Evolutionary conservation across 345 rosid genomes (phyloP).

Genomic region (Jatropha curcas): DNA sequence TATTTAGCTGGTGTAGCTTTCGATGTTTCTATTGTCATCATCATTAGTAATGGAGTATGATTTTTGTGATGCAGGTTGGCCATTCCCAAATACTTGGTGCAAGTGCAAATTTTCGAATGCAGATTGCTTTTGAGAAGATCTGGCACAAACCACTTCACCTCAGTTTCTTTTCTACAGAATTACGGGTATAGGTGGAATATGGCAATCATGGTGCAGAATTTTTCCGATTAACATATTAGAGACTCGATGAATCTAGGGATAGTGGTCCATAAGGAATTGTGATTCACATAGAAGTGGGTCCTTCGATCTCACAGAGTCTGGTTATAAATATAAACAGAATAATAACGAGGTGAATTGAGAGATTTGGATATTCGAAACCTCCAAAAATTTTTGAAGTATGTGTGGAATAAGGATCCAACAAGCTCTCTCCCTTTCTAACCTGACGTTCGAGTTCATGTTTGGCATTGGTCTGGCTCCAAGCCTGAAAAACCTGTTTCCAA

Average conservation of each 20-base stretch:
- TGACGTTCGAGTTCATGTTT: background rate
- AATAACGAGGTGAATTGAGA: background rate
- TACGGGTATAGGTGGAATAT: slow-evolving; percentile 1
- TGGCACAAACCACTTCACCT: too few species aligned
- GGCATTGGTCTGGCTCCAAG: background rate
- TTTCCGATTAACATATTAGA: background rate
- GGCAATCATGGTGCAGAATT: slow-evolving; percentile 8
- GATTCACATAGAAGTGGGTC: slow-evolving; percentile 10
- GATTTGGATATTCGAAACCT: background rate
- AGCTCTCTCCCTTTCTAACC: slow-evolving; percentile 7
- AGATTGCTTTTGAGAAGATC: too few species aligned
- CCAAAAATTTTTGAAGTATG: slow-evolving; percentile 13
- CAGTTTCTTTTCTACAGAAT: slow-evolving; percentile 20
- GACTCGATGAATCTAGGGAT: background rate
- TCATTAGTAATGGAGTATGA: background rate
- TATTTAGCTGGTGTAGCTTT: background rate
- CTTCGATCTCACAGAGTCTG: too few species aligned
- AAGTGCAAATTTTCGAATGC: background rate
- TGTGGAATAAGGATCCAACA: slow-evolving; percentile 14
- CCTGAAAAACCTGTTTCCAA: slow-evolving; percentile 18
- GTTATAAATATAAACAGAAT: too few species aligned
- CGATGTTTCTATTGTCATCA: too few species aligned
- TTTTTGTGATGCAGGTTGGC: slow-evolving; percentile 6
- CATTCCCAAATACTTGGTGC: slow-evolving; percentile 6
- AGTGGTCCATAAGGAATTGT: background rate